Evolutionary conservation across 2,329 filamentous ascomycete species (phyloP).

Genomic region (Diaporthe ilicicola): DNA sequence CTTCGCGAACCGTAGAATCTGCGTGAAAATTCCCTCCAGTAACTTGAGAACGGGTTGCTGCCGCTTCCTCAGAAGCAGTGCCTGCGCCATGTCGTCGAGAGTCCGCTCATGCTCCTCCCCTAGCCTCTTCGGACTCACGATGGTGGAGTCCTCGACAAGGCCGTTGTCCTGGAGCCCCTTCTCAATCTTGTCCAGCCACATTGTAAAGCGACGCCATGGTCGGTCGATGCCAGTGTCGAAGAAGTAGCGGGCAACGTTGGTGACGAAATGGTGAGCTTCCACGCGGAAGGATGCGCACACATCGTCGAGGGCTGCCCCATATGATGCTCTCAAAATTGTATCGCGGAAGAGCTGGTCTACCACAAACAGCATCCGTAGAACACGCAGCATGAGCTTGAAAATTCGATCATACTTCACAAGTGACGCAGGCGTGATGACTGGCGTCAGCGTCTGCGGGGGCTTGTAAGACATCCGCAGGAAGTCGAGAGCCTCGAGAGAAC

Average conservation of each 20-base stretch:
- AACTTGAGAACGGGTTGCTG: conserved; percentile 78
- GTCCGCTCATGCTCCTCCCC: conserved; percentile 75
- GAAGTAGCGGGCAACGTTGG: conserved; percentile 77
- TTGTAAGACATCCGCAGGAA: conserved; percentile 90
- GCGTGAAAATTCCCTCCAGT: conserved; percentile 78
- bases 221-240: conserved; percentile 79
- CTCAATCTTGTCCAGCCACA: conserved; percentile 71
- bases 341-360: conserved; percentile 71
- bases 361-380: conserved; percentile 82
- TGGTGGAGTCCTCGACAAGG: not conserved
- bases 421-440: conserved; percentile 75
- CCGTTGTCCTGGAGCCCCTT: conserved; percentile 44
- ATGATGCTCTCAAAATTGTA: conserved; percentile 46
- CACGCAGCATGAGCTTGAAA: conserved; percentile 80
- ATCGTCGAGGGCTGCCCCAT: conserved; percentile 44
- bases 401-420: conserved; percentile 85
- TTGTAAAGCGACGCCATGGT: conserved; percentile 77
- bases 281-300: conserved; percentile 69
- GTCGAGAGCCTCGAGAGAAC: conserved; percentile 88
- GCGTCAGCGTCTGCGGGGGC: conserved; percentile 73
- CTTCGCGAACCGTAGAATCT: conserved; percentile 77
- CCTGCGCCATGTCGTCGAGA: conserved; percentile 78
- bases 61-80: conserved; percentile 76
- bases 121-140: conserved; percentile 70
- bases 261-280: conserved; percentile 83